Evolutionary conservation across 129 eudicot species (phyloP).

Genomic region (Centaurea solstitialis): DNA sequence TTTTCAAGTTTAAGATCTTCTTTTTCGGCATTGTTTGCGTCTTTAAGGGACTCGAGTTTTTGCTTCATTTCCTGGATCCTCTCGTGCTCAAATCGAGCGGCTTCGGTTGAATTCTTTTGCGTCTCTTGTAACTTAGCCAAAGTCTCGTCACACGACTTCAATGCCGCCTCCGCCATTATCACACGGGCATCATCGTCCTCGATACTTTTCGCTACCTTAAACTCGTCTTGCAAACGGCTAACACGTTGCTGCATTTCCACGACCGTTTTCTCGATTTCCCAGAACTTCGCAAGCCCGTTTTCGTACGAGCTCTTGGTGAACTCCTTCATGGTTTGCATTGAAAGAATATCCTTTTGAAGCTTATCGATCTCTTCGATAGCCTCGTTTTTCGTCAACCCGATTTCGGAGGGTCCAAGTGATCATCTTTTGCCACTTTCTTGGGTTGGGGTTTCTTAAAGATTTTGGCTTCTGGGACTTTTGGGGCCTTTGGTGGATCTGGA

Average conservation of each 20-base stretch:
- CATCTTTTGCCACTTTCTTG: constrained; percentile 29
- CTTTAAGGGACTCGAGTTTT: constrained; percentile 49
- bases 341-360: constrained; percentile 77
- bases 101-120: constrained; percentile 51
- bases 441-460: constrained; percentile 32
- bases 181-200: constrained; percentile 91
- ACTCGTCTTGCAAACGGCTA: constrained; percentile 71
- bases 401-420: constrained; percentile 21
- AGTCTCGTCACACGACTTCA: constrained; percentile 77
- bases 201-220: constrained; percentile 46
- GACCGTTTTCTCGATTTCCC: constrained; percentile 65
- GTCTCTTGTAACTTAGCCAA: constrained; percentile 63
- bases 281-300: constrained; percentile 61
- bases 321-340: constrained; percentile 83
- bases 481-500: constrained; percentile 46
- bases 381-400: constrained; percentile 65
- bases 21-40: constrained; percentile 15
- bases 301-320: constrained; percentile 84
- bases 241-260: constrained; percentile 61
- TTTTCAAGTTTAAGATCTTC: background rate
- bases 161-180: constrained; percentile 81
- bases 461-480: constrained; percentile 51
- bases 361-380: constrained; percentile 73
- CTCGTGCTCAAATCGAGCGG: constrained; percentile 51
- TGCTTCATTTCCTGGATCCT: constrained; percentile 47